These are phyloP conservation scores for Daldinia bambusicola DNA, from an alignment of 495 filamentous ascomycete species.

Conservation along the genomic window DNA sequence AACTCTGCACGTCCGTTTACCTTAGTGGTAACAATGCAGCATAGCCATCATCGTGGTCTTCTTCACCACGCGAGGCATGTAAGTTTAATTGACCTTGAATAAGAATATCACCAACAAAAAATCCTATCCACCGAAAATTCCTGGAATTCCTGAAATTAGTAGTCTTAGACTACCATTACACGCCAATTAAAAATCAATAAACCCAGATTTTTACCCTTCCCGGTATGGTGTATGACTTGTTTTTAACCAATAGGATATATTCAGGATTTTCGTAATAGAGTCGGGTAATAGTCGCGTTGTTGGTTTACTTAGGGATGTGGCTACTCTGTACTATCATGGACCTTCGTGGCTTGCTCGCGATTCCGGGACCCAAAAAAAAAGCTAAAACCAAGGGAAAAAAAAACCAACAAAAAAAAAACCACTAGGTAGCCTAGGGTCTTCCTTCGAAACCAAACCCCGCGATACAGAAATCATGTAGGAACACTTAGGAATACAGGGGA, in stretches of 20 bases:
- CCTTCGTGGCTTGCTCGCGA: conserved; percentile 1
- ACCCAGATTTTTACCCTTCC: not conserved
- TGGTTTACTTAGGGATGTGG: not conserved
- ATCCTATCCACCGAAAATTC: conserved; percentile 3
- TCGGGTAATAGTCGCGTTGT: conserved; percentile 3
- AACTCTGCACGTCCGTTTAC: conserved; percentile 2
- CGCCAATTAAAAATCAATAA: conserved; percentile 3
- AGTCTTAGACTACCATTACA: not conserved
- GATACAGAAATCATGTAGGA: not conserved
- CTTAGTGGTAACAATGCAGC: conserved; percentile 28
- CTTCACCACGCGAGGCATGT: not conserved
- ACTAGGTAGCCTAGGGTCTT: not conserved
- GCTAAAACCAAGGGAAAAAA: too few relatives aligned
- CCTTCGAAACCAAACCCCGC: not conserved
- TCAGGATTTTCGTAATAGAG: conserved; percentile 1
- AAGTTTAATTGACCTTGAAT: conserved; percentile 7
- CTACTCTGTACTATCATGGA: not conserved
- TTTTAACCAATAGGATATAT: conserved; percentile 2
- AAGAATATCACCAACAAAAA: not conserved
- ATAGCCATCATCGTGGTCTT: conserved; percentile 30
- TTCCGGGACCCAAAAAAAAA: not conserved
- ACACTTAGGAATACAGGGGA: not conserved
- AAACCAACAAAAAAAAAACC: too few relatives aligned
- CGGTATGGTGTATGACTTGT: not conserved
- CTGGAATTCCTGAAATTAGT: not conserved